These are phyloP conservation scores for Mortierella sp. DNA, from an alignment of 371 early-diverging fungal species.

Conservation along the genomic window DNA sequence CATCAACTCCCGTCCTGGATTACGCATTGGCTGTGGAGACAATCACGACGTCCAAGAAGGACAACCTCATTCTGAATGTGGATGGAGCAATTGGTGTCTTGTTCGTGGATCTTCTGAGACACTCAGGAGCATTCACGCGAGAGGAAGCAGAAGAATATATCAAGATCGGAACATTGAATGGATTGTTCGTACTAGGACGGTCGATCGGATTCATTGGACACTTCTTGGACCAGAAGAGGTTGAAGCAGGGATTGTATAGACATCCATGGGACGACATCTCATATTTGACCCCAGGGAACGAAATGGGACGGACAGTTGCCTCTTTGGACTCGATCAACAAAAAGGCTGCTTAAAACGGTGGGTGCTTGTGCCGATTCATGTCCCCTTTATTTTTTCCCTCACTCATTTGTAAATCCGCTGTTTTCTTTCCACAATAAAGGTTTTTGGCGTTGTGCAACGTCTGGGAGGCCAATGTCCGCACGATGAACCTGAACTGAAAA, in stretches of 20 bases:
- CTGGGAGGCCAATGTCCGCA: too few species aligned
- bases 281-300: constrained; percentile 77
- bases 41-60: constrained; percentile 97
- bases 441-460: too few species aligned
- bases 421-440: too few species aligned
- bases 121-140: constrained; percentile 91
- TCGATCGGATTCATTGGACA: constrained; percentile 97
- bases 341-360: constrained; percentile 39
- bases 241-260: constrained; percentile 97
- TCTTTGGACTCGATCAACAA: constrained; percentile 54
- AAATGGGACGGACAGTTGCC: constrained; percentile 55
- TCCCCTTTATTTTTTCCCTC: too few species aligned
- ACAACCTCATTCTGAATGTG: constrained; percentile 97
- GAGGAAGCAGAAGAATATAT: constrained; percentile 98
- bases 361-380: too few species aligned
- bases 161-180: constrained; percentile 96
- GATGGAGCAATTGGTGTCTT: constrained; percentile 97
- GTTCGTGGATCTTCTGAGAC: constrained; percentile 94
- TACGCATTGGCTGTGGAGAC: constrained; percentile 95
- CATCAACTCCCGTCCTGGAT: constrained; percentile 86
- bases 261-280: constrained; percentile 99
- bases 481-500: too few species aligned
- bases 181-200: constrained; percentile 96
- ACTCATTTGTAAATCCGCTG: too few species aligned
- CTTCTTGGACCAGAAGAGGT: constrained; percentile 96